A percentile compares a stretch with the other conserved stretches of the same genome.
phyloP scores from a whole-genome alignment of 352 stramenopile genomes.

The Globisporangium splendens region DNA sequence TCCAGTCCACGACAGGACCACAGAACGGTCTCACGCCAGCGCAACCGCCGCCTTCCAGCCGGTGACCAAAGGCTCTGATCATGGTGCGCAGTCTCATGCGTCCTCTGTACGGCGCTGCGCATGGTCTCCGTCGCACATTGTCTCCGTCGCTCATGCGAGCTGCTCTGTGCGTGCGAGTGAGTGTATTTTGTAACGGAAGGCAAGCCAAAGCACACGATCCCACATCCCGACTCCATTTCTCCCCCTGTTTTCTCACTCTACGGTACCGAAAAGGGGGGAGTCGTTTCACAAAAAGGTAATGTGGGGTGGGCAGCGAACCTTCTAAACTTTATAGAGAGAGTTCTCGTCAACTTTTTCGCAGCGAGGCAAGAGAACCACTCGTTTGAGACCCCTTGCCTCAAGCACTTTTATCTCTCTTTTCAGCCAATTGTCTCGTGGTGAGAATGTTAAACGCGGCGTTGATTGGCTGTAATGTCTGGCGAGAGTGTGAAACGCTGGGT shows the following conservation, averaged over 20 bases:
- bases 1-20: not conserved
- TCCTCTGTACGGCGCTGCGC: too few species aligned
- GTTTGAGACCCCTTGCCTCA: too few species aligned
- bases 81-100: too few species aligned
- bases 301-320: not conserved
- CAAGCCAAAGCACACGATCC: not conserved
- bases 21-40: not conserved
- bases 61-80: too few species aligned
- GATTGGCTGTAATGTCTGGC: constrained; percentile 25
- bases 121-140: too few species aligned
- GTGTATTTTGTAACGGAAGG: too few species aligned
- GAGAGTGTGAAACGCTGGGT: constrained; percentile 29
- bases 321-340: constrained; percentile 1
- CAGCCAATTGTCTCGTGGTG: constrained; percentile 23
- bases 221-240: not conserved
- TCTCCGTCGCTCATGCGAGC: too few species aligned
- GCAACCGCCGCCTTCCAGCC: constrained; percentile 1
- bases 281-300: not conserved
- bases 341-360: constrained; percentile 9
- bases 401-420: constrained; percentile 16
- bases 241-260: not conserved
- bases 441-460: not conserved
- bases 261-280: not conserved
- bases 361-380: constrained; percentile 45
- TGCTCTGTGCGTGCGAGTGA: too few species aligned